Conservation (phyloP, 441 rosid species). For the Gossypium gossypioides region DNA sequence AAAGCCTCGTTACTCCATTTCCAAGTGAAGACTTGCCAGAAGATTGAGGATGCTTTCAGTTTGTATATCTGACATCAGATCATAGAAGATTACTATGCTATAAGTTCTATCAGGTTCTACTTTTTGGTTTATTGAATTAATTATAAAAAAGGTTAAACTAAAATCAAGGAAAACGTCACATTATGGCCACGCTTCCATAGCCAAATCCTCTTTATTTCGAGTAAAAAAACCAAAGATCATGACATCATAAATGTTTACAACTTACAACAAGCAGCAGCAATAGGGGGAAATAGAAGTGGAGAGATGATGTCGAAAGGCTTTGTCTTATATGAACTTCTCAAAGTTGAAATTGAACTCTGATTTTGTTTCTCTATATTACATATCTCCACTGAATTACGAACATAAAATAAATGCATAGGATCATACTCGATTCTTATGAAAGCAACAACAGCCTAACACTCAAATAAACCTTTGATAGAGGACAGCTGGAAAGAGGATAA, state of each 20-base stretch:
- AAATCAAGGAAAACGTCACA: background rate
- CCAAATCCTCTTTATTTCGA: background rate
- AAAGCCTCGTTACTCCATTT: background rate
- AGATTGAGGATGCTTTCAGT: background rate
- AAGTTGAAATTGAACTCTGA: slow-evolving; percentile 24
- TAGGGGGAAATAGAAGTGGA: background rate
- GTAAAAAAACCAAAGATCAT: background rate
- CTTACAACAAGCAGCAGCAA: background rate
- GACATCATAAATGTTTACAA: background rate
- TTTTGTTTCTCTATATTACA: slow-evolving; percentile 35
- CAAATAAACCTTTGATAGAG: background rate
- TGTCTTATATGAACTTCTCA: slow-evolving; percentile 11
- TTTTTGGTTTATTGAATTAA: background rate
- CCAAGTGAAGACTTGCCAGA: background rate
- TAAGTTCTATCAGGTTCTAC: background rate
- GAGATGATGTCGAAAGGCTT: slow-evolving; percentile 6
- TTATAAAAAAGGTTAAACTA: background rate
- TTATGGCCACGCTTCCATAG: background rate
- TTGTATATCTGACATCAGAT: background rate
- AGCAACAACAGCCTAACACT: slow-evolving; percentile 21
- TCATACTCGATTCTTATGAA: slow-evolving; percentile 13
- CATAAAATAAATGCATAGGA: slow-evolving; percentile 20
- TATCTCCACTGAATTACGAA: slow-evolving; percentile 24
- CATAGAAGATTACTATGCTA: background rate
- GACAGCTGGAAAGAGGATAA: background rate